A percentile compares a stretch with the other conserved stretches of the same genome.
phyloP scores from a whole-genome alignment of 768 basidiomycete species.

The Leccinum barrowsii region DNA sequence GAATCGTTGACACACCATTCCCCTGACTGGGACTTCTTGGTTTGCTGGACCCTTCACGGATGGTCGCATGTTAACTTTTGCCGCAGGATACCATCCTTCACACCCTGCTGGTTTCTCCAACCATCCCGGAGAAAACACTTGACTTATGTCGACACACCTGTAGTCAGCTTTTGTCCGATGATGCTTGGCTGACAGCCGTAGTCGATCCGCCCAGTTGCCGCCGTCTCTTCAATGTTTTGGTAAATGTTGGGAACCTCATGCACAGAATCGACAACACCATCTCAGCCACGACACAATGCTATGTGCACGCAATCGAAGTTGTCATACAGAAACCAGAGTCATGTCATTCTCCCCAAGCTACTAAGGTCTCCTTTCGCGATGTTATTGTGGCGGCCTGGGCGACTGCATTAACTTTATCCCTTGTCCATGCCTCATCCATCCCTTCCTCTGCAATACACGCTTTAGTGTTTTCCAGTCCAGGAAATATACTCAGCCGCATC shows the following conservation, averaged over 20 bases:
- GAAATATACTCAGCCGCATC: constrained; percentile 24
- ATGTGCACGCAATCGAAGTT: constrained; percentile 42
- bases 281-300: constrained; percentile 33
- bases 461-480: constrained; percentile 18
- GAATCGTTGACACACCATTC: constrained; percentile 21
- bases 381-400: constrained; percentile 38
- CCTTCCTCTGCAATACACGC: constrained; percentile 19
- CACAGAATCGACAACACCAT: constrained; percentile 27
- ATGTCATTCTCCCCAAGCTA: constrained; percentile 9
- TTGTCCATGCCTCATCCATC: constrained; percentile 19
- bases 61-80: constrained; percentile 10
- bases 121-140: constrained; percentile 29
- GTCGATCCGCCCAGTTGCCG: constrained; percentile 33
- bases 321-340: constrained; percentile 32
- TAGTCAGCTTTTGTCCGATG: constrained; percentile 28
- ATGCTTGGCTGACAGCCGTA: constrained; percentile 20
- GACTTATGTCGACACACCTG: constrained; percentile 32
- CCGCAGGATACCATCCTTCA: constrained; percentile 25
- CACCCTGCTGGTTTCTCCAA: constrained; percentile 24
- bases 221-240: constrained; percentile 44
- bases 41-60: constrained; percentile 14
- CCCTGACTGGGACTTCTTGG: constrained; percentile 33
- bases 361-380: constrained; percentile 34
- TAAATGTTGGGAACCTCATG: constrained; percentile 38
- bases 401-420: constrained; percentile 31